A percentile compares a stretch with the other conserved stretches of the same genome.
These are phyloP conservation scores for Yarrowia deformans DNA, from an alignment of 805 yeast species.

Conservation along the genomic window DNA sequence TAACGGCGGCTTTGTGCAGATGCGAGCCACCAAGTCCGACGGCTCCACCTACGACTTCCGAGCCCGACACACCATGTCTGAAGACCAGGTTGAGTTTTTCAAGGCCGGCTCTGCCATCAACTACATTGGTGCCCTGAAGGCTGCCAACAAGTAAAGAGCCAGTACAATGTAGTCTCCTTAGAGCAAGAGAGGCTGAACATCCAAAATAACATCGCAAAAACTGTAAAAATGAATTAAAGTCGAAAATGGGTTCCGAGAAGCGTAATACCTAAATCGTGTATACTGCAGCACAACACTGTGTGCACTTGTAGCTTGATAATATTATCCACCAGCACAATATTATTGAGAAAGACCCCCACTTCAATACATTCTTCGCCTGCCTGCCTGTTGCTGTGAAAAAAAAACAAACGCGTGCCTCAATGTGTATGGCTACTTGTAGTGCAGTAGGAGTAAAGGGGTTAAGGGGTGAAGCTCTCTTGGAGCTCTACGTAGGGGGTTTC, in stretches of 20 bases:
- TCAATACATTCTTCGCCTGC: not conserved
- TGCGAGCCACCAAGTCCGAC: conserved; percentile 73
- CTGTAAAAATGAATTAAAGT: conserved; percentile 12
- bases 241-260: not conserved
- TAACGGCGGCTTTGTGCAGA: conserved; percentile 80
- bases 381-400: not conserved
- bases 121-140: conserved; percentile 64
- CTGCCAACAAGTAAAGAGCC: conserved; percentile 14
- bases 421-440: not conserved
- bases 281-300: too few relatives aligned
- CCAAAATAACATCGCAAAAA: conserved; percentile 1
- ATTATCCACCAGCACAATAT: too few relatives aligned
- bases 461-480: not conserved
- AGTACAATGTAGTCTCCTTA: conserved; percentile 1
- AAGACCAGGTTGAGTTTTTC: conserved; percentile 94
- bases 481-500: too few relatives aligned
- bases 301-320: too few relatives aligned
- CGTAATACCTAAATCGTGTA: too few relatives aligned
- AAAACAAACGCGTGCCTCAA: not conserved
- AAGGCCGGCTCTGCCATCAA: conserved; percentile 98
- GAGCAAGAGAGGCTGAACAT: conserved; percentile 21
- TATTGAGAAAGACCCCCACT: not conserved
- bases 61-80: conserved; percentile 95
- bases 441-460: not conserved
- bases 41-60: conserved; percentile 75